Percentiles rank a stretch among this genome's conserved stretches.
Evolutionary conservation across 768 basidiomycete genomes (phyloP).

Genomic region (Suillus clintonianus): DNA sequence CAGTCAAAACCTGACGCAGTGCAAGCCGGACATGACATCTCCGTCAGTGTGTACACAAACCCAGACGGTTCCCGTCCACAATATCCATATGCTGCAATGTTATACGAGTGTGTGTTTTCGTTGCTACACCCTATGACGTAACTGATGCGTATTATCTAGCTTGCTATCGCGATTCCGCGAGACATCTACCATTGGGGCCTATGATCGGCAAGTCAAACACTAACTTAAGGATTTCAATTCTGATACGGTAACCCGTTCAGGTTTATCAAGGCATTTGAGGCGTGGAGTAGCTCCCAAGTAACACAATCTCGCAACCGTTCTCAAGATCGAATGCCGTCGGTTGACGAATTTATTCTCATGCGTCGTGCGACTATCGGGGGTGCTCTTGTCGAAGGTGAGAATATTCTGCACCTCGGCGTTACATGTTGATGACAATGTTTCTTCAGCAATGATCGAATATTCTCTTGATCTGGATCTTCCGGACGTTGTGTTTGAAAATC

Average conservation of each 20-base stretch:
- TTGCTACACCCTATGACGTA: constrained; percentile 12
- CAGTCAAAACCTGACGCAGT: constrained; percentile 37
- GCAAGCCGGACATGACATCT: constrained; percentile 34
- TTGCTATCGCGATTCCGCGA: constrained; percentile 35
- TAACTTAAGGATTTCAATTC: not conserved
- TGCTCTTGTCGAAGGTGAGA: constrained; percentile 39
- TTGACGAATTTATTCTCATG: constrained; percentile 40
- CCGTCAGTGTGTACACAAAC: constrained; percentile 28
- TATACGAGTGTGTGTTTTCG: constrained; percentile 35
- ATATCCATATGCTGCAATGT: constrained; percentile 40
- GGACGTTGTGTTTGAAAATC: constrained; percentile 36
- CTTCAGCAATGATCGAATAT: constrained; percentile 37
- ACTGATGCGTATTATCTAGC: constrained; percentile 15
- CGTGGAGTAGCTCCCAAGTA: constrained; percentile 38
- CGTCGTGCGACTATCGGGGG: constrained; percentile 39
- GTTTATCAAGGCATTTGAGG: constrained; percentile 36
- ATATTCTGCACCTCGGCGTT: not conserved
- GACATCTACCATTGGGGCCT: constrained; percentile 39
- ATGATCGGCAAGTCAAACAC: constrained; percentile 26
- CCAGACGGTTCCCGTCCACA: constrained; percentile 30
- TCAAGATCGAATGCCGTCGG: constrained; percentile 36
- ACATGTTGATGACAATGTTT: constrained; percentile 5
- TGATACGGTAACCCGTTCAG: constrained; percentile 16
- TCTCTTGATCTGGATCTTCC: constrained; percentile 39
- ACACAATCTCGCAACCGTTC: constrained; percentile 37